These are phyloP conservation scores for Paramecium pentaurelia DNA, from an alignment of 73 alveolate species.

Conservation along the genomic window DNA sequence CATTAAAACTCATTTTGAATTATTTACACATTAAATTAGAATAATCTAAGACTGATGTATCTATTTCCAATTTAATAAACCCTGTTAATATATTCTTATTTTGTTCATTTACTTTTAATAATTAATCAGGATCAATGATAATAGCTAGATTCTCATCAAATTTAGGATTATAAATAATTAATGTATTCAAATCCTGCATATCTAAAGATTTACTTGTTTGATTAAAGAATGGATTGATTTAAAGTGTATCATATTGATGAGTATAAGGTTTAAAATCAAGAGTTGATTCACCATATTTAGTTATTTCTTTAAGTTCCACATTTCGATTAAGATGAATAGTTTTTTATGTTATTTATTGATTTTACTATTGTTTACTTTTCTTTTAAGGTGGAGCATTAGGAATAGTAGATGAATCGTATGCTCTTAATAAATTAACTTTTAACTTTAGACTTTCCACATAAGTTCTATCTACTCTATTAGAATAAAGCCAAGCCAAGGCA, in stretches of 20 bases:
- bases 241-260: background rate
- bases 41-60: background rate
- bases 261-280: background rate
- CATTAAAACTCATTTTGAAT: background rate
- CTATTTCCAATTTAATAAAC: background rate
- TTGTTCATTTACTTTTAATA: background rate
- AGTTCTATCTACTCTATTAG: conserved; percentile 25
- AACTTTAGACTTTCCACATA: background rate
- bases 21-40: background rate
- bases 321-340: background rate
- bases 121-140: background rate
- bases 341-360: background rate
- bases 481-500: conserved; percentile 15
- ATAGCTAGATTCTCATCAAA: background rate
- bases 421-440: background rate
- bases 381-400: background rate
- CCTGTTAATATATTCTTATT: background rate
- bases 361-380: background rate
- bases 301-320: background rate
- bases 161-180: background rate
- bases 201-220: background rate
- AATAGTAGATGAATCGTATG: background rate
- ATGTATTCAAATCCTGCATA: background rate
- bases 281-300: background rate
- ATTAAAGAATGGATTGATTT: background rate